Base-by-base conservation (phyloP, 148 eudicot genomes). In the Oxyria digyna region DNA sequence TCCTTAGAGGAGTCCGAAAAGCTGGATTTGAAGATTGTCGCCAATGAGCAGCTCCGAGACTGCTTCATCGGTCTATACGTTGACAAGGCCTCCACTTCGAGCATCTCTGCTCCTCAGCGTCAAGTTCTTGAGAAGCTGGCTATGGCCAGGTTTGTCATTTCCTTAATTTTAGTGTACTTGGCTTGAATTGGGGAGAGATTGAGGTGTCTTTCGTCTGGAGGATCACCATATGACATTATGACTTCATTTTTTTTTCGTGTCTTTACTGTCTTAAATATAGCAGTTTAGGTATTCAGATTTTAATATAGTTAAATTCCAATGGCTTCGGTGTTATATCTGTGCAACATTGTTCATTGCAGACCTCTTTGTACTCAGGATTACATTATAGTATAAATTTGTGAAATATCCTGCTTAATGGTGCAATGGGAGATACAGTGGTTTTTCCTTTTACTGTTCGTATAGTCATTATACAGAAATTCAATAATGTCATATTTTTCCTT, bases 21-120 rank as follows among this genome's bases (percentile, higher is more conserved):
- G 55, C 13, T 88, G 74, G 57, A 76, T 21, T 45, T 91, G 84
- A 87, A 69, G 74, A 75, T 94, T 23, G 71, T 84, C n/a, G 97
- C 93, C 2, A 68, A 81, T 4, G 87, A 88, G 76, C 73, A 78
- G 66, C 78, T 94, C 20, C 65, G 89, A 26, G 45, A 80, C 62
- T 78, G 82, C 72, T 94, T 88, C 46, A 59, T 94, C 3, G 97
- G 99, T 1, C 45, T 94, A 31, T 84, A 84, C 38, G 99, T 88
- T 68, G 75, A 78, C 18, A 83, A 80, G 77, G 81, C 86, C 46
- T 79, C 83, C 13, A 80, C 76, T 67, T 71, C 89, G 2, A 73
- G 69, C 6, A 65, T 85, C 63, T 76, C 93, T 1, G 24, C 67
- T 26, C 70, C 71, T 57, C 90, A 86, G 67, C 86, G 84, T 14